Evolutionary conservation across 768 basidiomycete species (phyloP).

Genomic region (Leucogyrophana mollusca): DNA sequence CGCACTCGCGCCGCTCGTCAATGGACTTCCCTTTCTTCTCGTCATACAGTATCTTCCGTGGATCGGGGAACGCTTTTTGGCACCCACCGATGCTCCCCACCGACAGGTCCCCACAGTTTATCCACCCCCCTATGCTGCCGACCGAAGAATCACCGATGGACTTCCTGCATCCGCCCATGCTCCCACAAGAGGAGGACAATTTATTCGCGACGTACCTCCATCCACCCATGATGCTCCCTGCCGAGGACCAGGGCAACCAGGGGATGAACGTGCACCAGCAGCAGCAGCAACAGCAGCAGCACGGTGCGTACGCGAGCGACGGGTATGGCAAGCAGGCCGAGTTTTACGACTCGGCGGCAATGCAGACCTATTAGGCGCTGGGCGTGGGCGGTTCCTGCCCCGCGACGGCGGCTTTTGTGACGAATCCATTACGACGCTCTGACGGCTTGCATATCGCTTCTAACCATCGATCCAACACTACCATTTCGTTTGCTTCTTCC

Average conservation of each 20-base stretch:
- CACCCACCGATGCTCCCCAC: conserved; percentile 74
- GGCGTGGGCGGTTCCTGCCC: too few species aligned
- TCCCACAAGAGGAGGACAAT: conserved; percentile 63
- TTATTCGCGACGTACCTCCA: conserved; percentile 54
- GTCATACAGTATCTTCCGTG: conserved; percentile 51
- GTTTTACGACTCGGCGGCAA: conserved; percentile 33
- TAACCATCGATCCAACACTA: conserved; percentile 4
- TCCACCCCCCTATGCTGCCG: conserved; percentile 73
- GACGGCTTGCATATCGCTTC: neutral
- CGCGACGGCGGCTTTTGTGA: too few species aligned
- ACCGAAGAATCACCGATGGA: conserved; percentile 69
- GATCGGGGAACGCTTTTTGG: conserved; percentile 65
- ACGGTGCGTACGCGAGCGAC: conserved; percentile 19
- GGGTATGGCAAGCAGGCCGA: conserved; percentile 20
- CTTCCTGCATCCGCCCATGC: conserved; percentile 63
- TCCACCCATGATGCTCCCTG: conserved; percentile 52
- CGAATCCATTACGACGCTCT: too few species aligned
- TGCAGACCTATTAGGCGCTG: conserved; percentile 30
- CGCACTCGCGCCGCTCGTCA: conserved; percentile 59
- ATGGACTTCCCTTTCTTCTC: conserved; percentile 67
- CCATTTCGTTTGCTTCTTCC: too few species aligned
- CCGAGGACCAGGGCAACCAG: conserved; percentile 28
- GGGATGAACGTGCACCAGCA: conserved; percentile 16
- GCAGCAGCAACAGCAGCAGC: conserved; percentile 20
- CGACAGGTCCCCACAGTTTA: conserved; percentile 52